Conservation (phyloP, 2,329 filamentous ascomycete genomes). For the Ascochyta fabae region DNA sequence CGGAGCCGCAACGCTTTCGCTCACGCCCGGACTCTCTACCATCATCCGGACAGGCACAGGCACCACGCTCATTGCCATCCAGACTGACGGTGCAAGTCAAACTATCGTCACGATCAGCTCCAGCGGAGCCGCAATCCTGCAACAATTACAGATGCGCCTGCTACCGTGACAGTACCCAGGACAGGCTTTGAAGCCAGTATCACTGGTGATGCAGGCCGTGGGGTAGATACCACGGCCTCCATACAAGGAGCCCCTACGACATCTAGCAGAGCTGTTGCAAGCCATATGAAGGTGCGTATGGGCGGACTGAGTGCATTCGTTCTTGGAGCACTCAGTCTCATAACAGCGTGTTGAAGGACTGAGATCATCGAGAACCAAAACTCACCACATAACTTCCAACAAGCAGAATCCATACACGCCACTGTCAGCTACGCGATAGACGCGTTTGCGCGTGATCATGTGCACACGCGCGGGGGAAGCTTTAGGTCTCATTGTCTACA, state of each 20-base stretch:
- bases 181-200: slow-evolving; percentile 31
- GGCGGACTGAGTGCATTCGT: background rate
- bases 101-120: slow-evolving; percentile 37
- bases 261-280: slow-evolving; percentile 3
- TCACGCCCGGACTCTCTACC: slow-evolving; percentile 39
- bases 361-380: no score
- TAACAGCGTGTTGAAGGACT: no score
- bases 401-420: no score
- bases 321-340: no score
- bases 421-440: no score
- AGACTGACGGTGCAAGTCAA: slow-evolving; percentile 31
- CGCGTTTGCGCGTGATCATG: no score
- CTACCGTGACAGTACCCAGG: slow-evolving; percentile 26
- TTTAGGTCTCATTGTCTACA: no score
- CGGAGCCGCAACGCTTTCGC: slow-evolving; percentile 27
- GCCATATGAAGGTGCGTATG: background rate
- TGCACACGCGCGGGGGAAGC: no score
- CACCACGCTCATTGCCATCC: slow-evolving; percentile 32
- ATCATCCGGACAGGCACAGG: slow-evolving; percentile 27
- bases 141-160: slow-evolving; percentile 29
- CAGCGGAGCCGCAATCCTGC: slow-evolving; percentile 36
- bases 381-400: no score
- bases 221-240: background rate
- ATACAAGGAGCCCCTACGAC: background rate
- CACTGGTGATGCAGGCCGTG: slow-evolving; percentile 18